phyloP scores from a whole-genome alignment of 2,329 filamentous ascomycete genomes.

The Aspergillus phoenicis region DNA sequence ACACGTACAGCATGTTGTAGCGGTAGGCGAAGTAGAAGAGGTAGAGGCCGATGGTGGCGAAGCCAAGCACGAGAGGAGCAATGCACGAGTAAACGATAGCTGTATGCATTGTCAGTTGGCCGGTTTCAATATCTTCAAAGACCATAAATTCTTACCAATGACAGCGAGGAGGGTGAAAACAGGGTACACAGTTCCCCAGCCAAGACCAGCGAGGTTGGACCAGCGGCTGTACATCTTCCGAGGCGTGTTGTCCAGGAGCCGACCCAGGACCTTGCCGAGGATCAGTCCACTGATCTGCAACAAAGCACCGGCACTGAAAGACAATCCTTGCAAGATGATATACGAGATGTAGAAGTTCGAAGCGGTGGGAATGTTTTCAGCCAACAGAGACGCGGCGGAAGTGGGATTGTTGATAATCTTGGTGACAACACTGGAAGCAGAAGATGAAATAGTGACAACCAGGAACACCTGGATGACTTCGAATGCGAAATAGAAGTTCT shows the following conservation, averaged over 20 bases:
- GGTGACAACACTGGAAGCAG: constrained; percentile 70
- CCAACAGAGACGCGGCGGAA: constrained; percentile 65
- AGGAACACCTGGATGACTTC: constrained; percentile 86
- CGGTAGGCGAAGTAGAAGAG: constrained; percentile 86
- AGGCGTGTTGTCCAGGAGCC: constrained; percentile 74
- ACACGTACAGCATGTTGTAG: constrained; percentile 89
- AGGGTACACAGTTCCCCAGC: constrained; percentile 82
- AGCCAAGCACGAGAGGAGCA: constrained; percentile 79
- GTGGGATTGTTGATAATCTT: constrained; percentile 66
- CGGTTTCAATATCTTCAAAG: constrained; percentile 4
- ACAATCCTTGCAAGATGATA: constrained; percentile 88
- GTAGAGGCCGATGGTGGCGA: constrained; percentile 75
- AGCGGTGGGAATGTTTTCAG: constrained; percentile 73
- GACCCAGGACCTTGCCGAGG: constrained; percentile 73
- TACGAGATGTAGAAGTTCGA: constrained; percentile 97
- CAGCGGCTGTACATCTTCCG: constrained; percentile 78
- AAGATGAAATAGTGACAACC: constrained; percentile 78
- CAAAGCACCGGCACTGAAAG: constrained; percentile 72
- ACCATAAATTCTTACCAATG: constrained; percentile 62
- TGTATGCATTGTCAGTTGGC: constrained; percentile 33
- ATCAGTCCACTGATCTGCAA: constrained; percentile 74
- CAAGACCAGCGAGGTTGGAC: constrained; percentile 70
- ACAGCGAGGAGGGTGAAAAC: constrained; percentile 79
- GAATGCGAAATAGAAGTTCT: constrained; percentile 79
- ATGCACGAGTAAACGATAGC: constrained; percentile 86